Conservation (phyloP, 106 monocot species). For the Allium cepa region DNA sequence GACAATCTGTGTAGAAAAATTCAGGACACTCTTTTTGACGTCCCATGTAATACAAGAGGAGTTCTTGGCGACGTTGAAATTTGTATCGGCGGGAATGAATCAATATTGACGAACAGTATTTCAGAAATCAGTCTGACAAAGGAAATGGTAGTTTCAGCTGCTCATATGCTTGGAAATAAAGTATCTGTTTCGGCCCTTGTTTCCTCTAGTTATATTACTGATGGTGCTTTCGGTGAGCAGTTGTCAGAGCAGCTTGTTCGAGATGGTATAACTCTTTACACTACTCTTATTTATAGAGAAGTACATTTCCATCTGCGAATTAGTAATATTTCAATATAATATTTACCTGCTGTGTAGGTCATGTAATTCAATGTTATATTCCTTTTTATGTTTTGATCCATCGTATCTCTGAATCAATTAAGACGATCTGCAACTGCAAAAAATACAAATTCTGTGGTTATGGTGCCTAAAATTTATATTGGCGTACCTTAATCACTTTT, state of each 20-base stretch:
- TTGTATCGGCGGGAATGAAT: slow-evolving; percentile 57
- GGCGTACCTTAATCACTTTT: no score
- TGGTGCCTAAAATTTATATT: no score
- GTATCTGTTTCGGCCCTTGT: slow-evolving; percentile 34
- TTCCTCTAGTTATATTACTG: slow-evolving; percentile 30
- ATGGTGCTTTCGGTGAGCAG: slow-evolving; percentile 58
- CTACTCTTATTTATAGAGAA: no score
- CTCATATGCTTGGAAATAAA: slow-evolving; percentile 54
- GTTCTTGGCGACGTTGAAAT: slow-evolving; percentile 63
- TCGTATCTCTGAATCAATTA: no score
- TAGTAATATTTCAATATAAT: no score
- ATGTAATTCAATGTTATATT: no score
- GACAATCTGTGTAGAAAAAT: slow-evolving; percentile 61
- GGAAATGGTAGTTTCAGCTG: slow-evolving; percentile 60
- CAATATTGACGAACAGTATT: slow-evolving; percentile 32
- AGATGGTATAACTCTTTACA: slow-evolving; percentile 41
- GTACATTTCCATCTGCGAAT: no score
- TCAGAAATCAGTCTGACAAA: slow-evolving; percentile 67
- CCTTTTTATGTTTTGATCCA: no score
- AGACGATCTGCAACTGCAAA: no score
- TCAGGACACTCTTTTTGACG: slow-evolving; percentile 57
- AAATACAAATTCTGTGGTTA: no score
- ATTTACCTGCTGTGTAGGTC: no score
- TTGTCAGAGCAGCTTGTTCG: slow-evolving; percentile 80
- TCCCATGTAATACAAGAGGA: slow-evolving; percentile 42